Evolutionary conservation across 371 early-diverging fungal species (phyloP), one percentile per base, ranked within the genome.

Genomic region (Racocetra persica): DNA sequence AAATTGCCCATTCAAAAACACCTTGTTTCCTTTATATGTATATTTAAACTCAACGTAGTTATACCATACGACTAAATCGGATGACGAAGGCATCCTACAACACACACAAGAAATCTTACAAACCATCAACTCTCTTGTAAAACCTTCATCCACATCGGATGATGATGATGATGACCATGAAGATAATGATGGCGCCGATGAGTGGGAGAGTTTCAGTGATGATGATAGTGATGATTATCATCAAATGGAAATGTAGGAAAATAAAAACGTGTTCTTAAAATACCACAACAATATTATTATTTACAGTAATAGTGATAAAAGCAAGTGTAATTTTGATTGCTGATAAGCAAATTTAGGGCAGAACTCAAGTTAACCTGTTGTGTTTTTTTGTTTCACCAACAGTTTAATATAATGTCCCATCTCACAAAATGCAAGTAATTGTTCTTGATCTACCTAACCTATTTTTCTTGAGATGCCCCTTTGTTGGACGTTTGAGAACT

Each of bases 101-200:
- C 94, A 94, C 79, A 87, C 91, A 8, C 88, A 90, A 60, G 94
- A 95, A 80, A 82, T 95, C 62, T 85, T 92, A 71, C 84, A 86
- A 16, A 83, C 83, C 20, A 90, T 93, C 69, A 87, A 89, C 65
- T 79, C 83, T 36, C 84, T 85, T 24, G 86, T 92, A 22, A 91
- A 91, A 28, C 87, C 87, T 26, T 80, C 84, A 18, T 82, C 82
- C 14, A 82, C 82, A 32, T 63, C 63, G 13, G 86, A 80, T 3
- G 77, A 78, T 10, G 77, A 78, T 10, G 77, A 82, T 11, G 82
- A 82, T 22, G 84, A 77, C 14, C 81, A 82, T n/a, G 84, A 77
- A 38, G 85, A 85, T 38, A 81, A 84, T 65, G 84, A 82, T 65
- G 83, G 78, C 52, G 84, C 67, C 28, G 71, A 72, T 26, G 79